Evolutionary conservation across 176 grass and related monocot genomes (phyloP).

Genomic region (Thinopyrum elongatum): DNA sequence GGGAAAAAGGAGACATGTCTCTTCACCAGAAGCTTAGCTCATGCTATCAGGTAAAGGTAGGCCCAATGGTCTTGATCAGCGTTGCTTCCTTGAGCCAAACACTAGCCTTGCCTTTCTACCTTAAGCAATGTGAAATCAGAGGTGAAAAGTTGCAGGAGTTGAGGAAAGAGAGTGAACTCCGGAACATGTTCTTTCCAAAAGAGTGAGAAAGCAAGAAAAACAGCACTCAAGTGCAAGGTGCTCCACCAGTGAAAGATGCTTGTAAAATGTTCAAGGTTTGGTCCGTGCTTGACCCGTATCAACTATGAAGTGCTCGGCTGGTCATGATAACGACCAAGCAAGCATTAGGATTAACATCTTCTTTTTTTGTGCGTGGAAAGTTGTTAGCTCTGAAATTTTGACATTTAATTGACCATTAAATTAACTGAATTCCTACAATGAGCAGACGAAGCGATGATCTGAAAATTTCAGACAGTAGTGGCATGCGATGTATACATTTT

Average conservation of each 20-base stretch:
- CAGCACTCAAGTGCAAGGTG: background rate
- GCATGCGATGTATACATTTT: background rate
- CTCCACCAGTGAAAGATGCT: conserved; percentile 6
- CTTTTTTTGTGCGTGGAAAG: background rate
- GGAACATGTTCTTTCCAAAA: background rate
- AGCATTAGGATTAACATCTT: background rate
- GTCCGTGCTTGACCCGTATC: conserved; percentile 5
- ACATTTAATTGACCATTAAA: background rate
- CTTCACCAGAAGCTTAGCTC: conserved; percentile 9
- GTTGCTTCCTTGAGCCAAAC: conserved; percentile 46
- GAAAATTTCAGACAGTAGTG: background rate
- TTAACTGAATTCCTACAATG: background rate
- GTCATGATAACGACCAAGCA: background rate
- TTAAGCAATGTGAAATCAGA: conserved; percentile 34
- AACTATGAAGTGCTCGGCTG: background rate
- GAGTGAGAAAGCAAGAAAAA: conserved; percentile 28
- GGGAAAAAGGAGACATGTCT: conserved; percentile 18
- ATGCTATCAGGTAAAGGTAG: conserved; percentile 10
- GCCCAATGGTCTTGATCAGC: conserved; percentile 2
- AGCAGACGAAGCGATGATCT: background rate
- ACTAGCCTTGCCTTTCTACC: conserved; percentile 15
- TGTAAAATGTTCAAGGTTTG: background rate
- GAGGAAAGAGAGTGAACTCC: background rate
- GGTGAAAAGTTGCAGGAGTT: background rate
- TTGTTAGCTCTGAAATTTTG: background rate